Conservation (phyloP, 805 yeast genomes). For the Saccharomyces paradoxus region DNA sequence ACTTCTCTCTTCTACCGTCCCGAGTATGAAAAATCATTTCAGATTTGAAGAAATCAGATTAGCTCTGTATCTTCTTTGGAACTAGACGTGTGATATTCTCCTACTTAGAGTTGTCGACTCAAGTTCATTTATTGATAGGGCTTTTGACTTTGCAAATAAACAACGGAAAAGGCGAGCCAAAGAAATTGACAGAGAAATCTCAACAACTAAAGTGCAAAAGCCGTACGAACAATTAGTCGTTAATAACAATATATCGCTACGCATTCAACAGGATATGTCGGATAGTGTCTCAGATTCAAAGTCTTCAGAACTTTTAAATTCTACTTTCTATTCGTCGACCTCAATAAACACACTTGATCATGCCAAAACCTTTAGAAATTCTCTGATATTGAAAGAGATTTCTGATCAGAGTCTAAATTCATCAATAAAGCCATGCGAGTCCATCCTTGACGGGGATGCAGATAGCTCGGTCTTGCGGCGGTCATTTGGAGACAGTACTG, state of each 20-base stretch:
- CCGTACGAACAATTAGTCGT: background rate
- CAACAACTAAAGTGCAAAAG: background rate
- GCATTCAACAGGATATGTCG: background rate
- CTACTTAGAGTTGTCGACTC: background rate
- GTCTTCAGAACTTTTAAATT: constrained; percentile 15
- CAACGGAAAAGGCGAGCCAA: background rate
- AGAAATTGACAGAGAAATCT: background rate
- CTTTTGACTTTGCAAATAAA: background rate
- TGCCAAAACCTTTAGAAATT: constrained; percentile 28
- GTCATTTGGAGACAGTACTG: background rate
- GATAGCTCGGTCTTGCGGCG: background rate
- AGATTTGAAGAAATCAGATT: background rate
- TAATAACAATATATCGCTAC: background rate
- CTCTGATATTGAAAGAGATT: constrained; percentile 24
- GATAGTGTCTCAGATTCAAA: constrained; percentile 5
- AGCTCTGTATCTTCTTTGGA: background rate
- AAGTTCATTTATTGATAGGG: background rate
- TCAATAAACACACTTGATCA: constrained; percentile 26
- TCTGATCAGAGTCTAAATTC: constrained; percentile 12
- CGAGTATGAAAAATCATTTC: background rate
- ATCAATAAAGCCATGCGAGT: constrained; percentile 3
- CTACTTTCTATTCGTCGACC: constrained; percentile 25
- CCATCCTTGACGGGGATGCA: background rate
- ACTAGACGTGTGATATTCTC: background rate
- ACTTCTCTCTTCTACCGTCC: background rate